Evolutionary conservation across 805 yeast species (phyloP).

Genomic region (Wickerhamiella musiphila): DNA sequence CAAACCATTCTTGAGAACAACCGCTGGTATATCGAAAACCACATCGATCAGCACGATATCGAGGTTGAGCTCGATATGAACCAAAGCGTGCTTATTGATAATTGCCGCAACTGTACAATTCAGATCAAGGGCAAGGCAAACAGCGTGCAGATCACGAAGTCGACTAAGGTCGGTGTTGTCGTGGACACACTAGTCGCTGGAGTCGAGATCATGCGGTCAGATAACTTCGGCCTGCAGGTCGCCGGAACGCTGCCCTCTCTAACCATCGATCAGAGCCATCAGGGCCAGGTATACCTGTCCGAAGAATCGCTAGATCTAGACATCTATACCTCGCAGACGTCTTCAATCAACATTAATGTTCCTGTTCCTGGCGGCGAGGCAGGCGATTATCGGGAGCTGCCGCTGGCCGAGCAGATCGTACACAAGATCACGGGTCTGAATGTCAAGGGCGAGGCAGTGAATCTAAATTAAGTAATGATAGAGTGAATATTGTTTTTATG

Average conservation of each 20-base stretch:
- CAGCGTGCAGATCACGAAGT: conserved; percentile 63
- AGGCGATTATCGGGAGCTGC: conserved; percentile 55
- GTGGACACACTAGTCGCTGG: conserved; percentile 77
- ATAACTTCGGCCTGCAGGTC: conserved; percentile 70
- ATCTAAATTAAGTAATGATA: no score
- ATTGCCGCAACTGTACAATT: conserved; percentile 53
- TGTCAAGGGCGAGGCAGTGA: conserved; percentile 31
- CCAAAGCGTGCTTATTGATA: conserved; percentile 80
- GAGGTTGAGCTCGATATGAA: conserved; percentile 68
- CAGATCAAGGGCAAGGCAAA: conserved; percentile 84
- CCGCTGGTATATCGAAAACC: conserved; percentile 79
- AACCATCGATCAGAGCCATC: conserved; percentile 75
- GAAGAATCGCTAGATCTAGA: conserved; percentile 56
- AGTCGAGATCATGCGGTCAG: conserved; percentile 69
- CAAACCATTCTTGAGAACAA: conserved; percentile 63
- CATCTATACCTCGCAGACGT: conserved; percentile 67
- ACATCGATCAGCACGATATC: conserved; percentile 41
- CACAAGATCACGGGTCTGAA: conserved; percentile 48
- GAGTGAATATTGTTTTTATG: no score
- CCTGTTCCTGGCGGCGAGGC: conserved; percentile 60
- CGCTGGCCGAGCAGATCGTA: conserved; percentile 83
- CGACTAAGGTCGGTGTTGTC: conserved; percentile 57
- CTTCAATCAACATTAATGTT: conserved; percentile 74
- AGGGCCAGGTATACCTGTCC: conserved; percentile 65
- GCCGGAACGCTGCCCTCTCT: conserved; percentile 69